Evolutionary conservation across 371 early-diverging fungal species (phyloP).

Genomic region (Gilbertella persicaria): DNA sequence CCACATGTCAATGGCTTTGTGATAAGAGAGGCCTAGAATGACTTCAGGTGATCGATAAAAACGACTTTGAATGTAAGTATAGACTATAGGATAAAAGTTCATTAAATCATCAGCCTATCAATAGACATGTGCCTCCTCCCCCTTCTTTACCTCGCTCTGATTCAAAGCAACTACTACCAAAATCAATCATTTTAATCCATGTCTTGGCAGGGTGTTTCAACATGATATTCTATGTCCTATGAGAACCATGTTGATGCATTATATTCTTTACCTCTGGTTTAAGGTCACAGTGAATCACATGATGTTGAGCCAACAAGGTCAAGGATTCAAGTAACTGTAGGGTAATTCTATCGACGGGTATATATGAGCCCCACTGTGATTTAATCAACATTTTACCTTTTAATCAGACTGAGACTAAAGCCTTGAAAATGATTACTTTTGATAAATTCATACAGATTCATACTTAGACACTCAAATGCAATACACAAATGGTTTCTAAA

Average conservation of each 20-base stretch:
- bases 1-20: slow-evolving; percentile 97
- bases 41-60: slow-evolving; percentile 97
- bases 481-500: slow-evolving; percentile 96
- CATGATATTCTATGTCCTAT: slow-evolving; percentile 76
- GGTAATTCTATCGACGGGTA: slow-evolving; percentile 60
- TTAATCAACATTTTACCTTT: slow-evolving; percentile 43
- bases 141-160: slow-evolving; percentile 61
- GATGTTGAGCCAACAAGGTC: slow-evolving; percentile 66
- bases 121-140: no score
- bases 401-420: slow-evolving; percentile 79
- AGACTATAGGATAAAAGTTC: slow-evolving; percentile 38
- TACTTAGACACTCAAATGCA: slow-evolving; percentile 91
- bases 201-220: slow-evolving; percentile 71
- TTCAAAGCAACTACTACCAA: slow-evolving; percentile 93
- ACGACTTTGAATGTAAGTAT: slow-evolving; percentile 94
- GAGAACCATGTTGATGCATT: background rate
- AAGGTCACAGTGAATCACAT: slow-evolving; percentile 98
- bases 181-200: slow-evolving; percentile 97
- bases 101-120: no score
- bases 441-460: slow-evolving; percentile 97
- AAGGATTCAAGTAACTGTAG: slow-evolving; percentile 88
- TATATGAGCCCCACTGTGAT: background rate
- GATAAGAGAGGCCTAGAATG: slow-evolving; percentile 80
- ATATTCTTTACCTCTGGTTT: slow-evolving; percentile 86
- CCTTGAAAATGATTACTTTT: slow-evolving; percentile 94